Evolutionary conservation across 2,329 filamentous ascomycete species (phyloP), one percentile per base, ranked within the genome.

Genomic region (Fusarium nodosum): DNA sequence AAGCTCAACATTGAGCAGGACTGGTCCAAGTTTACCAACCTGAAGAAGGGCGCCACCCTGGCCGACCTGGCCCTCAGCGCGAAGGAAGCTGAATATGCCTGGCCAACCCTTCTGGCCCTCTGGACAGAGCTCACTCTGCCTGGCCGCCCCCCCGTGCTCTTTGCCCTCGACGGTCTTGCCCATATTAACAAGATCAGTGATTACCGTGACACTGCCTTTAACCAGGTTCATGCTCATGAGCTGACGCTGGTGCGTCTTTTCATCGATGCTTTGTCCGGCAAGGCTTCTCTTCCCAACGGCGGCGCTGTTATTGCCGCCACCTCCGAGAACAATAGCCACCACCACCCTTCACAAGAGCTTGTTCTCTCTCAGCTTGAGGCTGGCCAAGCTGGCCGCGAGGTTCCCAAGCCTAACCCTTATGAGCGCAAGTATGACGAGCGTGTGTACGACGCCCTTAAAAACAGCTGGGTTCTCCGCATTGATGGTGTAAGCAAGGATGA

Each of bases 191-290:
- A 86, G 71, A 77, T 89, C 38, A 93, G 90, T 67, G 88, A 87
- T 45, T 99, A 98, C 83, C 88, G 91, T 69, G 87, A 87, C 67
- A 83, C 91, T 3, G 84, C 91, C 26, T 91, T 88, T 74, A 87
- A 93, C 66, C 85, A 84, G 16, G 91, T 99, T 68, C 96, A 99
- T 82, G 87, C 94, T 30, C 93, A 97, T 80, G 92, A 98, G 75
- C 86, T 99, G 31, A 84, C 87, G 26, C 84, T 97, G 24, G 84
- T 97, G 54, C 86, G 89, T 58, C 87, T 92, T 71, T 97, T 97
- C 79, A 80, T 91, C 64, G 88, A 91, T 53, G 87, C 91, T 59
- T 85, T 98, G 30, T 86, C 87, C 30, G 91, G 91, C 60, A 81
- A 79, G 76, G 81, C 79, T 33, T 71, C 73, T 22, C 83, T 91